A percentile compares a stretch with the other conserved stretches of the same genome.
phyloP scores from a whole-genome alignment of 2,329 filamentous ascomycete species.

The Fusarium buxicola region DNA sequence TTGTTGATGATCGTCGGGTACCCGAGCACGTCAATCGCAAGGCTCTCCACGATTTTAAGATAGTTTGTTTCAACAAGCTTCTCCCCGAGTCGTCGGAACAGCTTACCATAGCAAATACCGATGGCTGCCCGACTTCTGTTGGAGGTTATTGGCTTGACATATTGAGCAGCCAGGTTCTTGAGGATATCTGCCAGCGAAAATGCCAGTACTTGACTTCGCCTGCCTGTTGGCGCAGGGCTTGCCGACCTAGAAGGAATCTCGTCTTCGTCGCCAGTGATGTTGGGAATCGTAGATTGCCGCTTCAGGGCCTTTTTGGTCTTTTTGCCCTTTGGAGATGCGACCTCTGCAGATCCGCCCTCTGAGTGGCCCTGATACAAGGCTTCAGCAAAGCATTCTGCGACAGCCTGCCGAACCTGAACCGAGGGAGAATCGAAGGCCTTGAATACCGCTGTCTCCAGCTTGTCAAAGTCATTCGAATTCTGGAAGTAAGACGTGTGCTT shows the following conservation, averaged over 20 bases:
- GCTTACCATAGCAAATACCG: constrained; percentile 85
- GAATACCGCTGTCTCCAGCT: constrained; percentile 82
- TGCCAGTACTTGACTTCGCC: constrained; percentile 77
- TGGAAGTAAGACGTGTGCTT: constrained; percentile 84
- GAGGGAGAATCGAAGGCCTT: constrained; percentile 87
- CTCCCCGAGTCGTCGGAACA: constrained; percentile 83
- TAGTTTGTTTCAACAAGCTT: constrained; percentile 87
- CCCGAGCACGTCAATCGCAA: constrained; percentile 84
- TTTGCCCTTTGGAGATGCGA: constrained; percentile 71
- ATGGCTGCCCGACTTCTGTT: constrained; percentile 86
- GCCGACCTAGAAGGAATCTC: constrained; percentile 74
- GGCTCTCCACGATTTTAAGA: constrained; percentile 80
- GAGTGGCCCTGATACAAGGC: constrained; percentile 82
- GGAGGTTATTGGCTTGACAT: constrained; percentile 80
- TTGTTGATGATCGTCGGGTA: constrained; percentile 82
- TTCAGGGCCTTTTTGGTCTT: constrained; percentile 72
- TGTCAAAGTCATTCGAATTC: constrained; percentile 91
- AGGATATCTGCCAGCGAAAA: constrained; percentile 84
- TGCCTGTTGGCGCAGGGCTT: constrained; percentile 76
- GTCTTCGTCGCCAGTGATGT: constrained; percentile 77
- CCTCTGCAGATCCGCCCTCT: constrained; percentile 60
- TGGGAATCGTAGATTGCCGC: constrained; percentile 69
- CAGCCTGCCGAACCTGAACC: constrained; percentile 82
- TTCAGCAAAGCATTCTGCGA: constrained; percentile 85
- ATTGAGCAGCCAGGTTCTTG: constrained; percentile 82